These are phyloP conservation scores for Dryadomyces quercus-mongolicae DNA, from an alignment of 2,329 filamentous ascomycete species.

Conservation along the genomic window DNA sequence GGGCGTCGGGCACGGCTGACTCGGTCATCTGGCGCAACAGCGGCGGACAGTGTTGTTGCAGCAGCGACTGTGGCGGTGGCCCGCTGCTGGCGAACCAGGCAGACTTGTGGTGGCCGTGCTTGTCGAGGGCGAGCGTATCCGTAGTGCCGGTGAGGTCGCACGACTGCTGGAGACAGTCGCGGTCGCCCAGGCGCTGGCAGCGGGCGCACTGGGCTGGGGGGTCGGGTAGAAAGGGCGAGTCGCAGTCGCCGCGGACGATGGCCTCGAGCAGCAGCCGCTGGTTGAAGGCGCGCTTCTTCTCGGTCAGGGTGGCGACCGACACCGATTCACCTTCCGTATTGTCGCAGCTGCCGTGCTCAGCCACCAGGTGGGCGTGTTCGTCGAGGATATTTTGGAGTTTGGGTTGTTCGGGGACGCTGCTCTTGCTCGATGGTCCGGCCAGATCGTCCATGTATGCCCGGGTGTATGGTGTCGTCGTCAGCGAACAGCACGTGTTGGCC, in stretches of 20 bases:
- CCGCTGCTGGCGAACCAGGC: conserved; percentile 11
- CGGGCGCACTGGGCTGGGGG: conserved; percentile 8
- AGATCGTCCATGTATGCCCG: conserved; percentile 6
- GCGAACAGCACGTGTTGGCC: conserved; percentile 9
- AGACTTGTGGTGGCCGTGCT: not conserved
- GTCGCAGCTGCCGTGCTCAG: not conserved
- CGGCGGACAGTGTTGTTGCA: conserved; percentile 7
- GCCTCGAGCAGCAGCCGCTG: conserved; percentile 4
- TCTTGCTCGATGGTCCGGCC: not conserved
- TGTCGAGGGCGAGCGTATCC: not conserved
- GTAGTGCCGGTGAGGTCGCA: conserved; percentile 4
- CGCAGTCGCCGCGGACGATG: not conserved
- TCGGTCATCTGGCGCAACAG: conserved; percentile 4
- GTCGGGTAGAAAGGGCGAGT: conserved; percentile 6
- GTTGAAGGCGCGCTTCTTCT: conserved; percentile 8
- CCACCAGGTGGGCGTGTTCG: not conserved
- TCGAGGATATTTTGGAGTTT: not conserved
- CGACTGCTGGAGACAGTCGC: conserved; percentile 11
- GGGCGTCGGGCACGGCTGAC: not conserved
- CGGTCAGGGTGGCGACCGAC: not conserved
- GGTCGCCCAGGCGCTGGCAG: conserved; percentile 6
- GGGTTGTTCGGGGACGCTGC: not conserved
- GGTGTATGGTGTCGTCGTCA: conserved; percentile 7
- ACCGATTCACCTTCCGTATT: not conserved
- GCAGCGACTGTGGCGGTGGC: conserved; percentile 8